A percentile compares a stretch with the other conserved stretches of the same genome.
Conservation (phyloP, 2,329 filamentous ascomycete species). For the Arthroderma uncinatum region DNA sequence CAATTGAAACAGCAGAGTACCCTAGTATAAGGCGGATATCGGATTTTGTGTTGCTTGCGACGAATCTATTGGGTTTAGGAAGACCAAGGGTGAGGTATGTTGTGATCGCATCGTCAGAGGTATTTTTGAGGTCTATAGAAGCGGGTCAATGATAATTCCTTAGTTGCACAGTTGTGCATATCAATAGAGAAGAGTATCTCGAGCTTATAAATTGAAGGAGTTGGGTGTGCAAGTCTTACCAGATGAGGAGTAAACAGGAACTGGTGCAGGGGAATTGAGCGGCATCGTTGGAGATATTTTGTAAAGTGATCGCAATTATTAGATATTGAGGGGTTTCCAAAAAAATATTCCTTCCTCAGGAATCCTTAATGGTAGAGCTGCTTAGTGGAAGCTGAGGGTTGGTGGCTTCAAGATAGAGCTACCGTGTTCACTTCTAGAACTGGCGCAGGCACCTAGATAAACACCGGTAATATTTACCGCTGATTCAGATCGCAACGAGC, state of each 20-base stretch:
- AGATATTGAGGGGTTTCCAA: not conserved
- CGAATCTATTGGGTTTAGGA: conserved; percentile 51
- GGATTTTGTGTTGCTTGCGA: conserved; percentile 65
- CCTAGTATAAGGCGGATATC: conserved; percentile 77
- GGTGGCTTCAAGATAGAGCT: not conserved
- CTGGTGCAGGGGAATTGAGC: conserved; percentile 20
- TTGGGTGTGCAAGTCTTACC: conserved; percentile 24
- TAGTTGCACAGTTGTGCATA: not conserved
- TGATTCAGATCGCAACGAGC: no score
- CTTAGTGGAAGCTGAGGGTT: not conserved
- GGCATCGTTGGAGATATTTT: not conserved
- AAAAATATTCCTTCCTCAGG: not conserved
- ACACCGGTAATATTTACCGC: not conserved
- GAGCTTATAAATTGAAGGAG: conserved; percentile 11
- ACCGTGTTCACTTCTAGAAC: conserved; percentile 4
- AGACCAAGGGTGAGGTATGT: conserved; percentile 78
- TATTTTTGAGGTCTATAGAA: conserved; percentile 78
- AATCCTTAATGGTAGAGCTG: not conserved
- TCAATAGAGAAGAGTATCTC: not conserved
- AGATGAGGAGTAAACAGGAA: conserved; percentile 37
- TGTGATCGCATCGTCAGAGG: conserved; percentile 84
- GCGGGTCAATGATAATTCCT: not conserved
- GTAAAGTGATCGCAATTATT: not conserved
- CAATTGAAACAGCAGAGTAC: conserved; percentile 68
- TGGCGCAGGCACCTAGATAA: not conserved